Evolutionary conservation across 805 yeast genomes (phyloP).

Genomic region (Teunomyces atbi): DNA sequence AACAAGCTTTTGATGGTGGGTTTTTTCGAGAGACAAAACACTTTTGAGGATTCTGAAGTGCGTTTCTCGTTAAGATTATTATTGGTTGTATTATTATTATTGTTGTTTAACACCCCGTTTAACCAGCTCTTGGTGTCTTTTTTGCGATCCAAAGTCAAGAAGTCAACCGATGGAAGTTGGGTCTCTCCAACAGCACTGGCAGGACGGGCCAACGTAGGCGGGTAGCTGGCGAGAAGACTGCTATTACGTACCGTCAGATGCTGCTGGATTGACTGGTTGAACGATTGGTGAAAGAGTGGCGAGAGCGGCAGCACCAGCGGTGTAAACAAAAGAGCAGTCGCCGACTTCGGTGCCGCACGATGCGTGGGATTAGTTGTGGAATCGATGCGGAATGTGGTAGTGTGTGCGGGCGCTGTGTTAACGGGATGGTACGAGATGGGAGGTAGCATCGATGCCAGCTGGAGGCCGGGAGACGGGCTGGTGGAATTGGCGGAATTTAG

Average conservation of each 20-base stretch:
- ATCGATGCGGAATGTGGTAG: conserved; percentile 11
- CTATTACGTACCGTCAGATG: background rate
- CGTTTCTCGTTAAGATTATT: background rate
- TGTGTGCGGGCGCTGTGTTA: conserved; percentile 15
- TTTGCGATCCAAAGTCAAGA: conserved; percentile 3
- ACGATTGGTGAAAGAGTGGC: conserved; percentile 40
- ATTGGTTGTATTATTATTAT: conserved; percentile 7
- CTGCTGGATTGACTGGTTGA: conserved; percentile 18
- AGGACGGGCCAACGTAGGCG: conserved; percentile 3
- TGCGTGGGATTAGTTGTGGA: conserved; percentile 3
- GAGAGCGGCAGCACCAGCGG: conserved; percentile 34
- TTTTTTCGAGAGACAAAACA: conserved; percentile 17
- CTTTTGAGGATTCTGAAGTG: background rate
- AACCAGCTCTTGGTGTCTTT: conserved; percentile 24
- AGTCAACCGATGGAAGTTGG: conserved; percentile 9
- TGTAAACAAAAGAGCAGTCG: conserved; percentile 23
- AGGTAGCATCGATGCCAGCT: conserved; percentile 2
- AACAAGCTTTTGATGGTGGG: conserved; percentile 32
- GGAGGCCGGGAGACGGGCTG: conserved; percentile 4
- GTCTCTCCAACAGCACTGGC: background rate
- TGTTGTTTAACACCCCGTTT: conserved; percentile 28
- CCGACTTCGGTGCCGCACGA: conserved; percentile 7
- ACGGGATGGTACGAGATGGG: conserved; percentile 3
- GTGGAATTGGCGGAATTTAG: conserved; percentile 13
- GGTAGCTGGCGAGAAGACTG: conserved; percentile 2